Evolutionary conservation across 2,329 filamentous ascomycete genomes (phyloP), one percentile per base, ranked within the genome.

Genomic region (Colletotrichum echinochloae): DNA sequence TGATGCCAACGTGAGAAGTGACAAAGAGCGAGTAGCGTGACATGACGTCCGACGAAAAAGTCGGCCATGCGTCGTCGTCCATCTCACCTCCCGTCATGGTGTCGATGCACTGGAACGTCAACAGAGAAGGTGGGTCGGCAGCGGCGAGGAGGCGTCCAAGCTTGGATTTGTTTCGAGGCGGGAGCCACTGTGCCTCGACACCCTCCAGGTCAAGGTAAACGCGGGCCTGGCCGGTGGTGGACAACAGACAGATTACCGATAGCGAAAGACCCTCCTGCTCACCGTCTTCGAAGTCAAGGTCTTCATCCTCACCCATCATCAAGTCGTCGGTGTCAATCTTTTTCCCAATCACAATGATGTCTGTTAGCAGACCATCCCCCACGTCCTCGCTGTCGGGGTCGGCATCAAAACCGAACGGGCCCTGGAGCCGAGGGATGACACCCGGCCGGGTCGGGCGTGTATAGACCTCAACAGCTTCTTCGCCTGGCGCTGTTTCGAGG

Each of bases 141-240:
- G 77, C 73, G 2, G 80, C 80, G 23, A 80, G 73, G 14, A 84
- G 76, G 14, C 81, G 80, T n/a, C 80, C 78, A 46, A 82, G 71
- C 74, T 82, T 87, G 1, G 82, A 83, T 74, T 85, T 89, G 74
- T 81, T 83, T 67, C 85, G 87, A 8, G 88, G 87, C 1, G 88
- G 88, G 26, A 91, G 80, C 89, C 89, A 91, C 76, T 90, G 87
- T n/a, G 89, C 89, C 76, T 91, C 86, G 20, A 91, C 84, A 1
- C 88, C 88, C 12, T 90, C 86, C 2, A 89, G 74, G 74, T 91
- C 89, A 16, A 91, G 81, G 74, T 89, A 91, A 46, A 91, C 82
- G 52, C 88, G 85, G 66, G 91, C 81, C 75, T 88, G 88, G 4
- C 89, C 89, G 73, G 87, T 90, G 3, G 85, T 87, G 1, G 88